These are phyloP conservation scores for Nannizzia gypsea DNA, from an alignment of 2,329 filamentous ascomycete species.

Conservation along the genomic window DNA sequence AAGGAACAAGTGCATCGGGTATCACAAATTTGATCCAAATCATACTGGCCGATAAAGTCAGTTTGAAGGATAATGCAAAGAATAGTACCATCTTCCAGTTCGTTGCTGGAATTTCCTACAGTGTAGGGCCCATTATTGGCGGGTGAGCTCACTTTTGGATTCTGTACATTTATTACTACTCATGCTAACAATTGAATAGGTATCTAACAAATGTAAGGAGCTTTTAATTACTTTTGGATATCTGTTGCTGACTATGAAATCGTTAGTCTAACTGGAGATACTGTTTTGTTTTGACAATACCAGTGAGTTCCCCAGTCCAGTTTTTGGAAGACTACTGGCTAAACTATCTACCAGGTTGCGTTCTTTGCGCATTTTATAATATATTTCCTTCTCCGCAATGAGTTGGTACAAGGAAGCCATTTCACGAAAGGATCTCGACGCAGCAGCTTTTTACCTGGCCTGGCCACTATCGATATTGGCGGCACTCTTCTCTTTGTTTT, in stretches of 20 bases:
- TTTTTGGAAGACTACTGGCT: constrained; percentile 25
- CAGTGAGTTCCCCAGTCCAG: constrained; percentile 30
- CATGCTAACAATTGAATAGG: constrained; percentile 12
- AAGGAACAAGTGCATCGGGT: constrained; percentile 51
- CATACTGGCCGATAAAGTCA: constrained; percentile 54
- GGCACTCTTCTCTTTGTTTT: constrained; percentile 47
- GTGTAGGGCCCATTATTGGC: constrained; percentile 51
- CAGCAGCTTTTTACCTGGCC: constrained; percentile 33
- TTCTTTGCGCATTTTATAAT: constrained; percentile 42
- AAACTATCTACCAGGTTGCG: constrained; percentile 27
- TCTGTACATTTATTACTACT: not conserved
- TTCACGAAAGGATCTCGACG: constrained; percentile 25
- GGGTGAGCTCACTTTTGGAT: constrained; percentile 24
- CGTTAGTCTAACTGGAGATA: constrained; percentile 48
- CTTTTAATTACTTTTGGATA: constrained; percentile 19
- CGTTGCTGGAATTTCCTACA: constrained; percentile 48
- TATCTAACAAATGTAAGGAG: constrained; percentile 24
- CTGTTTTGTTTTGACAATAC: constrained; percentile 55
- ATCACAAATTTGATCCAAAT: constrained; percentile 50
- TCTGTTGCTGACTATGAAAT: constrained; percentile 34
- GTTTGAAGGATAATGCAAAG: constrained; percentile 48
- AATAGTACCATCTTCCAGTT: constrained; percentile 53
- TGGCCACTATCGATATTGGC: constrained; percentile 45
- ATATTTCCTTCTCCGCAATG: constrained; percentile 46
- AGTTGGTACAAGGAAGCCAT: constrained; percentile 44